Base-by-base conservation (phyloP, 2,329 filamentous ascomycete genomes). In the Cytospora mali region DNA sequence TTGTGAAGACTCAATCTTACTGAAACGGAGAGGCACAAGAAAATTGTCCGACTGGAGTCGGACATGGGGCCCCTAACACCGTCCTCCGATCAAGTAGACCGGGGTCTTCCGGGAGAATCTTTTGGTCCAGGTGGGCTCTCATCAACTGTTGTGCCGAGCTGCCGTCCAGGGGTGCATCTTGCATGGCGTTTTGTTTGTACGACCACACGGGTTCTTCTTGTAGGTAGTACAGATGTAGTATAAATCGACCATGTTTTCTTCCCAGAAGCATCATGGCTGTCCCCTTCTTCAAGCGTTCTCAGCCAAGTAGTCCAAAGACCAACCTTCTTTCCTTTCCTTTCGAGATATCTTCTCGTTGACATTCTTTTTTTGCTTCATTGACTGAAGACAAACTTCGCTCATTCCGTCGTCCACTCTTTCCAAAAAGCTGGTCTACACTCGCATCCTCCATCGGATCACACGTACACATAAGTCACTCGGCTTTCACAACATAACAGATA, bases 341-440 rank as follows among this genome's bases (percentile, higher is more conserved):
- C 48, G 57, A 50, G 27, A 50, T 21, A 16, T 10, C 29, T 64
- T 27, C 46, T 64, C 64, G 25, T 62, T 56, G 53, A 61, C 61
- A 49, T 54, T 66, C 55, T 23, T 66, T 51, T 23, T 60, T 64
- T 58, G 28, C 62, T 66, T 66, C 64, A 62, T 66, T 62, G 64
- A 66, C 46, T 64, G 64, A 53, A 66, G 64, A 58, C 28, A 39
- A 57, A 35, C 35, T 48, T 56, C 49, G 42, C 53, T 39, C 3
- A 29, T 49, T 14, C 23, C 33, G 18, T 21, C 46, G 14, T 31
- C 25, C 49, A 50, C 23, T 62, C 55, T 31, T 55, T 58, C 48
- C 27, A 33, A 29, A 57, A 48, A 66, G 58, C 57, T 50, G 58
- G 64, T 61, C 57, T 66, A n/a, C 23, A 42, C 25, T 2, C n/a